phyloP scores from a whole-genome alignment of 208 protist species.

The Borovskyia barvae region DNA sequence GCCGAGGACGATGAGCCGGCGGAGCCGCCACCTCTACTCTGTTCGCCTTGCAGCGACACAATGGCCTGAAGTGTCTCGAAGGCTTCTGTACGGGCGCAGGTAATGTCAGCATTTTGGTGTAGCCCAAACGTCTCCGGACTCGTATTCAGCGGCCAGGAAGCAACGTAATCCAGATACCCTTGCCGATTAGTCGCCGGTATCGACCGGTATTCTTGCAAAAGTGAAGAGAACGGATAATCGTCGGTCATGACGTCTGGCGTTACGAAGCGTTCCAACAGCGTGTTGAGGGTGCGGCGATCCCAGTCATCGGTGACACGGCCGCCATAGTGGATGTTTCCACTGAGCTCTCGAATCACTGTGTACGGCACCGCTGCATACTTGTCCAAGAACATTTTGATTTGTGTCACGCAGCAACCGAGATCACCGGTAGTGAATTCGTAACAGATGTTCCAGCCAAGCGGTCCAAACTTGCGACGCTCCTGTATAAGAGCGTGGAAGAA shows the following conservation, averaged over 20 bases:
- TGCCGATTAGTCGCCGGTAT: slow-evolving; percentile 74
- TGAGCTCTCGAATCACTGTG: slow-evolving; percentile 95
- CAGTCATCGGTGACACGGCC: slow-evolving; percentile 98
- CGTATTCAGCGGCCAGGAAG: slow-evolving; percentile 92
- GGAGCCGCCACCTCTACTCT: slow-evolving; percentile 9
- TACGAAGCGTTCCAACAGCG: slow-evolving; percentile 93
- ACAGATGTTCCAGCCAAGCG: slow-evolving; percentile 98
- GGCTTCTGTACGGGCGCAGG: slow-evolving; percentile 91
- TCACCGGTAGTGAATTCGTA: slow-evolving; percentile 98
- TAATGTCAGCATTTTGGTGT: slow-evolving; percentile 98
- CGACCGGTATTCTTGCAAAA: slow-evolving; percentile 75
- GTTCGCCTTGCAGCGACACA: slow-evolving; percentile 75
- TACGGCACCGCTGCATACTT: slow-evolving; percentile 96
- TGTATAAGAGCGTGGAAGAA: slow-evolving; percentile 98
- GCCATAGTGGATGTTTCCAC: slow-evolving; percentile 98
- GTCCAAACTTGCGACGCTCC: slow-evolving; percentile 98
- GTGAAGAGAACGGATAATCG: slow-evolving; percentile 85
- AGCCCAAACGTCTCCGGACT: slow-evolving; percentile 96
- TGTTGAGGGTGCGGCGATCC: slow-evolving; percentile 95
- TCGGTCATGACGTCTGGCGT: slow-evolving; percentile 89
- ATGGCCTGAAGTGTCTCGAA: slow-evolving; percentile 90
- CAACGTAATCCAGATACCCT: slow-evolving; percentile 91
- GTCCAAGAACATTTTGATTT: slow-evolving; percentile 96
- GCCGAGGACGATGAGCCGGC: slow-evolving; percentile 10
- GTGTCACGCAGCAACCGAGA: slow-evolving; percentile 90